These are phyloP conservation scores for Venustampulla echinocandica DNA, from an alignment of 495 filamentous ascomycete genomes.

Conservation along the genomic window DNA sequence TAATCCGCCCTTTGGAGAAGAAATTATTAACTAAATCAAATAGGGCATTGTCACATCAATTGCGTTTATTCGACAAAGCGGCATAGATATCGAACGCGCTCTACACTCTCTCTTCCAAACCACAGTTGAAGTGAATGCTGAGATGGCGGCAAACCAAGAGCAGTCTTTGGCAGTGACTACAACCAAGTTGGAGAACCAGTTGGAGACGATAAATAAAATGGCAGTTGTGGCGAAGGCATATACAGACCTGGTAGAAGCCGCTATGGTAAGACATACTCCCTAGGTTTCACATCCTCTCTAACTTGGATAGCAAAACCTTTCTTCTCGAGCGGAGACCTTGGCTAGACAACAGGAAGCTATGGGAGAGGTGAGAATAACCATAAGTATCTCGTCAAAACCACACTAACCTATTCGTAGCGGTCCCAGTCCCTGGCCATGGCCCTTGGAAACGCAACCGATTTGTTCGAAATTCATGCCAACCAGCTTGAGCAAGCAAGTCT, in stretches of 20 bases:
- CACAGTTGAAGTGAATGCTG: conserved; percentile 8
- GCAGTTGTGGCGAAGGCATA: conserved; percentile 2
- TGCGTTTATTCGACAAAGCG: conserved; percentile 3
- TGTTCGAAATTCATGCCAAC: conserved; percentile 12
- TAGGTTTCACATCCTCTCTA: neutral
- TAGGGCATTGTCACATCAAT: conserved; percentile 3
- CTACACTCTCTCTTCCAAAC: conserved; percentile 12
- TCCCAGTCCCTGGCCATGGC: neutral
- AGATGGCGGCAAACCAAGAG: conserved; percentile 12
- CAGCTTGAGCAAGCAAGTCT: conserved; percentile 13
- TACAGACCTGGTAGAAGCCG: neutral
- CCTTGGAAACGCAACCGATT: conserved; percentile 12
- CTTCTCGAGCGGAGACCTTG: neutral
- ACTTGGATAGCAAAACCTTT: conserved; percentile 3
- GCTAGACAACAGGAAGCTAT: neutral
- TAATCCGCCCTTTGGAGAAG: neutral
- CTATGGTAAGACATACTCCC: neutral
- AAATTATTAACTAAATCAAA: neutral
- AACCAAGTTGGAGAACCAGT: conserved; percentile 1
- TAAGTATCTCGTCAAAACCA: neutral
- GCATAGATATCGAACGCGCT: conserved; percentile 4
- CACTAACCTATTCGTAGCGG: conserved; percentile 1
- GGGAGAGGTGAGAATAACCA: neutral
- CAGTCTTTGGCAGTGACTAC: conserved; percentile 7
- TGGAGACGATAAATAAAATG: conserved; percentile 6